phyloP scores from a whole-genome alignment of 1,139 yeast genomes.

The Zygosaccharomyces pseudobailii region DNA sequence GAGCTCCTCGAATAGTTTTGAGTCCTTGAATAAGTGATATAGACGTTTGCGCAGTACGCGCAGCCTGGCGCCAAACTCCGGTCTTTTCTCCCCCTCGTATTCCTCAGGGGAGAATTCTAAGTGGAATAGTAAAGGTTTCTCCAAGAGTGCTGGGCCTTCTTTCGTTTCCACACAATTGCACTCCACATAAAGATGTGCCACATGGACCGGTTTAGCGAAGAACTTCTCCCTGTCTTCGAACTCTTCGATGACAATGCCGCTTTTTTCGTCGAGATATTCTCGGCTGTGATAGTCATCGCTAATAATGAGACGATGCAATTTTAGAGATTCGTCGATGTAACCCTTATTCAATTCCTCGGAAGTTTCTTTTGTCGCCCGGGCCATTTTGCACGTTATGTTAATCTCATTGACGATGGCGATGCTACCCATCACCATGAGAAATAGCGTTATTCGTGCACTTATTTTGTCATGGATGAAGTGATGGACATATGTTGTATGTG shows the following conservation, averaged over 20 bases:
- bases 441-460: constrained; percentile 35
- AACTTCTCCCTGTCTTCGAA: constrained; percentile 62
- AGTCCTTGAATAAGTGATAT: constrained; percentile 48
- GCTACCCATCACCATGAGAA: constrained; percentile 29
- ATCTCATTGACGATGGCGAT: constrained; percentile 33
- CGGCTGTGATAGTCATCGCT: constrained; percentile 33
- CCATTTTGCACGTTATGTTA: constrained; percentile 34
- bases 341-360: constrained; percentile 31
- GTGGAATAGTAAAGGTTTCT: constrained; percentile 51
- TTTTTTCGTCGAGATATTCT: constrained; percentile 31
- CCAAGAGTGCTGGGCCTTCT: constrained; percentile 25
- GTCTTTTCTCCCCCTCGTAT: constrained; percentile 48
- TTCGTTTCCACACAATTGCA: constrained; percentile 38
- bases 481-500: constrained; percentile 22
- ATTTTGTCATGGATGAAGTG: constrained; percentile 29
- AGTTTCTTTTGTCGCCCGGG: constrained; percentile 31
- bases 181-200: constrained; percentile 64
- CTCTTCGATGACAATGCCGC: constrained; percentile 35
- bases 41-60: constrained; percentile 54
- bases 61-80: constrained; percentile 68
- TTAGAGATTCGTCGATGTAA: constrained; percentile 28
- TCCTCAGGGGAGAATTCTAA: constrained; percentile 82
- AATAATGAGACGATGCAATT: constrained; percentile 27
- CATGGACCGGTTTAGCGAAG: constrained; percentile 67
- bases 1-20: constrained; percentile 40